Conservation (phyloP, 164 flowering plant species). For the Nymphaea colorata region DNA sequence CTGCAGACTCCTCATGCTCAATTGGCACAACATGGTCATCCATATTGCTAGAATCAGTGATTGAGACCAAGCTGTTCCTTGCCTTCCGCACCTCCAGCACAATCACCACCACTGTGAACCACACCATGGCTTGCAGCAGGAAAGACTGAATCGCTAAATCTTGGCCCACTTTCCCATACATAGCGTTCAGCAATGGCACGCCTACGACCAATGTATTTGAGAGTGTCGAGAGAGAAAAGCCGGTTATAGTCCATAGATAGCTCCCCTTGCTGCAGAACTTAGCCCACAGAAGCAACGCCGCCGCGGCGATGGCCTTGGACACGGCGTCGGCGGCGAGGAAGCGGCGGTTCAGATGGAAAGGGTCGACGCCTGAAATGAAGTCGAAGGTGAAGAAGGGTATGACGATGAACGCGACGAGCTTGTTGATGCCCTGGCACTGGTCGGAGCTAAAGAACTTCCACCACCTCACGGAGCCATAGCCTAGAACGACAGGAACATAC, state of each 20-base stretch:
- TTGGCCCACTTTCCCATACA: conserved; percentile 46
- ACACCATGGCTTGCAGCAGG: conserved; percentile 44
- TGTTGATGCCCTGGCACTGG: conserved; percentile 92
- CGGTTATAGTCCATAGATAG: neutral
- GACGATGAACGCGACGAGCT: conserved; percentile 85
- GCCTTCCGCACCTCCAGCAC: conserved; percentile 31
- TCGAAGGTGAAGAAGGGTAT: conserved; percentile 89
- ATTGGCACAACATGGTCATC: too few species aligned
- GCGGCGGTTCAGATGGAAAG: conserved; percentile 69
- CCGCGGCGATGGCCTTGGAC: conserved; percentile 54
- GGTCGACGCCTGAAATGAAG: conserved; percentile 79
- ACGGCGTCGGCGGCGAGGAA: conserved; percentile 88
- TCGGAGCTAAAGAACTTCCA: conserved; percentile 92
- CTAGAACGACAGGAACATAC: conserved; percentile 86
- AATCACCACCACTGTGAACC: conserved; percentile 46
- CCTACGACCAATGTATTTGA: conserved; percentile 62
- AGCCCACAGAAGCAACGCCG: conserved; percentile 48
- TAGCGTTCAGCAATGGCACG: conserved; percentile 55
- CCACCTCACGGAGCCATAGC: conserved; percentile 94
- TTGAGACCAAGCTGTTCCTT: neutral
- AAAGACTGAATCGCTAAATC: conserved; percentile 58
- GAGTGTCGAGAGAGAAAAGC: conserved; percentile 51
- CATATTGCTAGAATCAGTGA: too few species aligned
- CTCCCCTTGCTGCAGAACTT: conserved; percentile 35
- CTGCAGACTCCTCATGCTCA: too few species aligned